phyloP scores from a whole-genome alignment of 73 alveolate genomes.

The Tetrahymena thermophila region DNA sequence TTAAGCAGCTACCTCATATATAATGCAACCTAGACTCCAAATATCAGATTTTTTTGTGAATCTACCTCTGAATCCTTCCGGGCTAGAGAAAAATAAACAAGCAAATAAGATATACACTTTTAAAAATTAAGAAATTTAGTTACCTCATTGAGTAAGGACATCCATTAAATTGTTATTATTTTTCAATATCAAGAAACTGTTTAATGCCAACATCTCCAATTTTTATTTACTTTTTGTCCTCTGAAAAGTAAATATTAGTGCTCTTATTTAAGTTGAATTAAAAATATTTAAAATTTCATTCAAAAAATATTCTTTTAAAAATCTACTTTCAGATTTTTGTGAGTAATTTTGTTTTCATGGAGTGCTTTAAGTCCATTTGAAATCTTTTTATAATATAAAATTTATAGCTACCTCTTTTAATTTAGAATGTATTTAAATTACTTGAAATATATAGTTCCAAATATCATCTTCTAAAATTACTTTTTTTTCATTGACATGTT shows the following conservation, averaged over 20 bases:
- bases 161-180: neutral
- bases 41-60: constrained; percentile 88
- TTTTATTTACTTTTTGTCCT: neutral
- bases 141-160: neutral
- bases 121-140: neutral
- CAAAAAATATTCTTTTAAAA: neutral
- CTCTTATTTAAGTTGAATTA: neutral
- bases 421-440: neutral
- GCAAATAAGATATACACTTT: neutral
- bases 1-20: constrained; percentile 82
- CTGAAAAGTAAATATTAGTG: neutral
- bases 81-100: neutral
- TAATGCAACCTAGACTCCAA: constrained; percentile 89
- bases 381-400: neutral
- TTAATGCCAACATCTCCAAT: neutral
- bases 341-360: constrained; percentile 31
- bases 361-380: constrained; percentile 26
- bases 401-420: neutral
- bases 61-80: constrained; percentile 30
- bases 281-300: neutral
- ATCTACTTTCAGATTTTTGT: constrained; percentile 50
- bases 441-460: neutral
- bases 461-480: neutral
- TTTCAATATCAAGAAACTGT: neutral
- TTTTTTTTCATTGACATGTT: neutral